Conservation (phyloP, 768 basidiomycete genomes). For the Boletus vinaceobasis region DNA sequence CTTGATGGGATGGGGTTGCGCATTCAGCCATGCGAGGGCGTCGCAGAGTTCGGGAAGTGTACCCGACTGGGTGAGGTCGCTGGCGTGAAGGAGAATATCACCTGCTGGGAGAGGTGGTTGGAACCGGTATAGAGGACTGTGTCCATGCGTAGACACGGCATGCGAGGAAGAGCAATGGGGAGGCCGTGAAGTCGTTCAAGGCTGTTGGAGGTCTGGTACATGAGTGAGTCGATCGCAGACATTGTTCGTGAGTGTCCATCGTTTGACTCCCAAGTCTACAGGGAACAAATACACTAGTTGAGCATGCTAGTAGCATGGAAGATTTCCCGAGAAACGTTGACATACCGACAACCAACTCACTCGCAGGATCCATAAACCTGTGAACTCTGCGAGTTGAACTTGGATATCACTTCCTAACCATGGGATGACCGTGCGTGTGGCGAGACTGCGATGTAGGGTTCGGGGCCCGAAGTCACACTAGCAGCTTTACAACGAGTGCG, state of each 20-base stretch:
- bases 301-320: too few relatives aligned
- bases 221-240: not conserved
- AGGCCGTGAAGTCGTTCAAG: slow-evolving; percentile 7
- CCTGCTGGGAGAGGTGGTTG: slow-evolving; percentile 33
- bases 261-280: too few relatives aligned
- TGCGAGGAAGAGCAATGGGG: slow-evolving; percentile 11
- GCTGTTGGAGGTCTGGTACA: not conserved
- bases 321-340: not conserved
- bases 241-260: not conserved
- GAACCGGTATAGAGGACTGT: not conserved
- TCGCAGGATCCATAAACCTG: not conserved
- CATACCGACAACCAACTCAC: not conserved
- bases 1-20: slow-evolving; percentile 38
- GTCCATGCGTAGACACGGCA: slow-evolving; percentile 14
- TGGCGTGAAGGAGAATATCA: slow-evolving; percentile 42
- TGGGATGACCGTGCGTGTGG: too few relatives aligned
- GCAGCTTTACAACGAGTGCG: too few relatives aligned
- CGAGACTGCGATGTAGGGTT: too few relatives aligned
- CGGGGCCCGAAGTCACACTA: too few relatives aligned
- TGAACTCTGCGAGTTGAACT: not conserved
- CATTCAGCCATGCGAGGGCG: slow-evolving; percentile 31
- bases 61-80: slow-evolving; percentile 39
- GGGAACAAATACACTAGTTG: too few relatives aligned
- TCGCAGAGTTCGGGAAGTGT: slow-evolving; percentile 29
- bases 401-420: not conserved